A percentile compares a stretch with the other conserved stretches of the same genome.
phyloP scores from a whole-genome alignment of 345 rosid species.

The Iberis pinnata region DNA sequence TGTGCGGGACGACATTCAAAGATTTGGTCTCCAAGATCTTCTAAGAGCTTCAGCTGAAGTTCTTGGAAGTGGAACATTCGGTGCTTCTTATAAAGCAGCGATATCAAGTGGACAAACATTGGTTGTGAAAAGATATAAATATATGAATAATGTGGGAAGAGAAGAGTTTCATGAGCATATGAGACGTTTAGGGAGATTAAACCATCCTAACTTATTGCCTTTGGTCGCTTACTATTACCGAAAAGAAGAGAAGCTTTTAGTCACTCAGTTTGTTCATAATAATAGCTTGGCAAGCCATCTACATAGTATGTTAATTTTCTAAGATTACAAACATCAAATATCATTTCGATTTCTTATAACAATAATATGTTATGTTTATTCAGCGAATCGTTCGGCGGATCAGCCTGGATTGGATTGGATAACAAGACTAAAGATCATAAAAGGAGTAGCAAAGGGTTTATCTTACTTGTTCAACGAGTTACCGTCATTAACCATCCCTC shows the following conservation, averaged over 20 bases:
- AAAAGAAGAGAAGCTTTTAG: slow-evolving; percentile 61
- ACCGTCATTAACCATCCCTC: slow-evolving; percentile 46
- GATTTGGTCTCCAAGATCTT: slow-evolving; percentile 60
- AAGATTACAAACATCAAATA: too few species aligned
- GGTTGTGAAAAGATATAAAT: slow-evolving; percentile 77
- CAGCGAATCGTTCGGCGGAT: slow-evolving; percentile 41
- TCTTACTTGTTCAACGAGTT: slow-evolving; percentile 47
- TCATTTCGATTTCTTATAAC: too few species aligned
- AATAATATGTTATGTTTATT: slow-evolving; percentile 3
- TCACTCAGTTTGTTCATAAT: slow-evolving; percentile 38
- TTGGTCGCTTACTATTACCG: slow-evolving; percentile 54
- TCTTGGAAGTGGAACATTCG: slow-evolving; percentile 71
- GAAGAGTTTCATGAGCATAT: slow-evolving; percentile 68
- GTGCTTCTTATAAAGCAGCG: slow-evolving; percentile 64
- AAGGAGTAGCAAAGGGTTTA: slow-evolving; percentile 55
- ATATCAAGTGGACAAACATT: slow-evolving; percentile 26
- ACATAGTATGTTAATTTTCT: slow-evolving; percentile 56
- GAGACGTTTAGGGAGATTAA: slow-evolving; percentile 52
- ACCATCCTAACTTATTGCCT: slow-evolving; percentile 51
- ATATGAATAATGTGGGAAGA: slow-evolving; percentile 57
- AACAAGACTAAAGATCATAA: slow-evolving; percentile 48
- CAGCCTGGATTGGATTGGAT: slow-evolving; percentile 51
- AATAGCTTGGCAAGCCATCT: slow-evolving; percentile 66
- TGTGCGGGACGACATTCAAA: slow-evolving; percentile 40
- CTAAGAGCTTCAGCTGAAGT: slow-evolving; percentile 68